Conservation (phyloP, 2,329 filamentous ascomycete genomes). For the Cercospora sp. region DNA sequence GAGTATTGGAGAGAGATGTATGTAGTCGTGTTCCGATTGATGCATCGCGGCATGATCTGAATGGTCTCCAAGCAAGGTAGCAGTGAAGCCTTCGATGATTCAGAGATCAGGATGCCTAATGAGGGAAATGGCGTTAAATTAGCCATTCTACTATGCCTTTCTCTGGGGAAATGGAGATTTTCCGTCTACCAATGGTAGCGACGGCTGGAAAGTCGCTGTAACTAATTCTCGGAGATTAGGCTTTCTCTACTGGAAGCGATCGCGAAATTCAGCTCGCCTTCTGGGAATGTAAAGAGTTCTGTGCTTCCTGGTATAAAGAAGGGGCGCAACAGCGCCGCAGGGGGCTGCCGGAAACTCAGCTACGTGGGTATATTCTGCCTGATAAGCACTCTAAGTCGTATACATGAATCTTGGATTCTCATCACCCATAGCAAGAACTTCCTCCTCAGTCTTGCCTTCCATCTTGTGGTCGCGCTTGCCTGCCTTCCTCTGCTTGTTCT, state of each 20-base stretch:
- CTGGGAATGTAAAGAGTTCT: neutral
- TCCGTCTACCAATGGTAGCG: neutral
- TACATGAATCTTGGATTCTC: slow-evolving; percentile 49
- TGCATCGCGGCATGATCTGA: neutral
- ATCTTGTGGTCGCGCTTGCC: slow-evolving; percentile 47
- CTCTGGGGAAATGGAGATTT: neutral
- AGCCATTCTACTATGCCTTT: neutral
- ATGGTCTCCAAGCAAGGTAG: neutral
- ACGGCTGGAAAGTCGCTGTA: neutral
- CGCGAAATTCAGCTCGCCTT: neutral
- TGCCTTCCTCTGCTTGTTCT: slow-evolving; percentile 42
- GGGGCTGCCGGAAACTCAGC: neutral
- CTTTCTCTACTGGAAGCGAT: neutral
- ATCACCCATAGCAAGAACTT: slow-evolving; percentile 49
- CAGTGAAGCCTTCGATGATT: neutral
- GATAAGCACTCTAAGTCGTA: slow-evolving; percentile 35
- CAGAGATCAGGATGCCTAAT: neutral
- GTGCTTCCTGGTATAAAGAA: neutral
- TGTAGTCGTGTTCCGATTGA: neutral
- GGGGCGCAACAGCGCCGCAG: neutral
- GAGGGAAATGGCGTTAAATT: neutral
- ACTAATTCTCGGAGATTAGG: neutral
- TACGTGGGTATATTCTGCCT: neutral
- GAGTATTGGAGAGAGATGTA: too few species aligned
- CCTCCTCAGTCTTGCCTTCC: slow-evolving; percentile 45